These are phyloP conservation scores for Aspergillus biplanus DNA, from an alignment of 495 filamentous ascomycete genomes.

Conservation along the genomic window DNA sequence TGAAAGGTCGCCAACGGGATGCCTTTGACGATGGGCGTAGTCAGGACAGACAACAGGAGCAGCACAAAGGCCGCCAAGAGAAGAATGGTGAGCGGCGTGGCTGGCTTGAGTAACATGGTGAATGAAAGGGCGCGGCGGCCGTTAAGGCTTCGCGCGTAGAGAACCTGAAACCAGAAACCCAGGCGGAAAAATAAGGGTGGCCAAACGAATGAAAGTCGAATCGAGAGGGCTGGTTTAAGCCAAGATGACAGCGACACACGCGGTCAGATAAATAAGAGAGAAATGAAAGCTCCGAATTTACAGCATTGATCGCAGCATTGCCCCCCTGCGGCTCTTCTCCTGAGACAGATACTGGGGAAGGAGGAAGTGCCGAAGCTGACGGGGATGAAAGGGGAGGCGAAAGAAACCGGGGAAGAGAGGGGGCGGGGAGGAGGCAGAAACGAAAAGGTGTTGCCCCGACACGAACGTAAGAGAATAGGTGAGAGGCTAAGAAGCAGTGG, in stretches of 20 bases:
- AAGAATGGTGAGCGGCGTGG: constrained; percentile 86
- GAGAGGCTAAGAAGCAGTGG: constrained; percentile 3
- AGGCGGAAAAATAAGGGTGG: constrained; percentile 5
- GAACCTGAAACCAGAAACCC: constrained; percentile 1
- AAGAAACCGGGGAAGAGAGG: background rate
- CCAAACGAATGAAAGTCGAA: background rate
- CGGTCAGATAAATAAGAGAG: constrained; percentile 3
- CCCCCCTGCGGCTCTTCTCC: constrained; percentile 14
- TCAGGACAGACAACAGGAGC: constrained; percentile 83
- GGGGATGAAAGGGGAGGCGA: constrained; percentile 2
- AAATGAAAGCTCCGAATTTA: constrained; percentile 7
- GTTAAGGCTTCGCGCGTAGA: constrained; percentile 13
- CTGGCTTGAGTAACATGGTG: constrained; percentile 75
- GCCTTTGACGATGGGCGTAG: constrained; percentile 85
- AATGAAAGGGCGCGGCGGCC: constrained; percentile 25
- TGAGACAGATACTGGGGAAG: constrained; percentile 6
- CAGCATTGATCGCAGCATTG: constrained; percentile 24
- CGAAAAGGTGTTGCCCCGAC: constrained; percentile 18
- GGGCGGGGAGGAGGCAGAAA: constrained; percentile 8
- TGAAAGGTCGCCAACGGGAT: constrained; percentile 81
- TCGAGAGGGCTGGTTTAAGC: constrained; percentile 10
- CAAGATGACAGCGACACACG: constrained; percentile 19
- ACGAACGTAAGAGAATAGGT: constrained; percentile 11
- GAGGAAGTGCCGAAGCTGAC: background rate
- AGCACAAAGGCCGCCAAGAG: constrained; percentile 85